A percentile compares a stretch with the other conserved stretches of the same genome.
phyloP scores from a whole-genome alignment of 225 moss, liverwort and hornwort genomes.

The Marchantia paleacea region DNA sequence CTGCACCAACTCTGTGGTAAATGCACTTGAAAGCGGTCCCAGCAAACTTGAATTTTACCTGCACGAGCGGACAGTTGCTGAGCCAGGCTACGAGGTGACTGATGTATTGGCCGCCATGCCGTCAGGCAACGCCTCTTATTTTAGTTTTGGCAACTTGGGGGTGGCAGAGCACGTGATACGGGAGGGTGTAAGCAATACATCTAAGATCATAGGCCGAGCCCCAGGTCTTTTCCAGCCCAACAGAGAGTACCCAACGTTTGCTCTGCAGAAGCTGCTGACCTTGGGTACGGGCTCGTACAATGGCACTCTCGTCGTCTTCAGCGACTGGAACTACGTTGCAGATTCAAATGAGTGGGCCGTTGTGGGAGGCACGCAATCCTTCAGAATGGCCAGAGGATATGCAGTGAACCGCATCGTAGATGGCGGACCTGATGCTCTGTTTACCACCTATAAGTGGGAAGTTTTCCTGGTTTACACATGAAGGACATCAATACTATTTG shows the following conservation, averaged over 20 bases:
- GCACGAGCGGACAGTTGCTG: not conserved
- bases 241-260: not conserved
- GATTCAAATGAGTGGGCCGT: not conserved
- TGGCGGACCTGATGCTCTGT: not conserved
- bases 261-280: slow-evolving; percentile 2
- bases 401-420: not conserved
- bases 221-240: not conserved
- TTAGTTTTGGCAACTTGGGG: not conserved
- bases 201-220: not conserved
- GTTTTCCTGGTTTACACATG: not conserved
- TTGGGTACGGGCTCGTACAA: not conserved
- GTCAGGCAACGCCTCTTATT: not conserved
- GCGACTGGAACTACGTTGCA: not conserved
- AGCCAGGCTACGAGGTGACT: not conserved
- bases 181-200: not conserved
- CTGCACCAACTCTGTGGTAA: too few relatives aligned
- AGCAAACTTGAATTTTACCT: not conserved
- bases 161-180: not conserved
- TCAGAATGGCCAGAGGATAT: not conserved
- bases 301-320: not conserved
- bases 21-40: too few relatives aligned
- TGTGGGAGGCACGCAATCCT: not conserved
- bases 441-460: not conserved
- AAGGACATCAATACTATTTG: too few relatives aligned
- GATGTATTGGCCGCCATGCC: not conserved